Evolutionary conservation across 495 filamentous ascomycete species (phyloP).

Genomic region (Poronia punctata): DNA sequence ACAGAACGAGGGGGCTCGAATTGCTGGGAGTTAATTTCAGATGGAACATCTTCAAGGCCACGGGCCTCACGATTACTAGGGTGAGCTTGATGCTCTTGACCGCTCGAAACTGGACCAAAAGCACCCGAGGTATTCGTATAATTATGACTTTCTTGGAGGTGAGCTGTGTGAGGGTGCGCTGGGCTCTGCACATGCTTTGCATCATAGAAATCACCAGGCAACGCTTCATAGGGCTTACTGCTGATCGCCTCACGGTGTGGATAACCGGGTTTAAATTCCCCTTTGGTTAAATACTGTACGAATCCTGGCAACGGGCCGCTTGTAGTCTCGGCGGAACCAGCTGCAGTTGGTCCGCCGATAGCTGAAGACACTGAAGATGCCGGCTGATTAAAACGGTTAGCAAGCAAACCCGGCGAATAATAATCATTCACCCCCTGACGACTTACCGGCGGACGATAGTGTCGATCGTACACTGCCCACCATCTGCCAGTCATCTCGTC

Average conservation of each 20-base stretch:
- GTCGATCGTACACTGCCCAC: slow-evolving; percentile 89
- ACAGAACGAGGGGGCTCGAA: slow-evolving; percentile 15
- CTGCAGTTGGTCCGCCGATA: no score
- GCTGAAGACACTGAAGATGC: neutral
- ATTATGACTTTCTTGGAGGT: slow-evolving; percentile 13
- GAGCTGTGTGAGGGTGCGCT: slow-evolving; percentile 8
- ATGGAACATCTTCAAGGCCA: slow-evolving; percentile 11
- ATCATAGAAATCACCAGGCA: slow-evolving; percentile 10
- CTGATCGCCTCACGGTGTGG: slow-evolving; percentile 21
- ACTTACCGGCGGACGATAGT: slow-evolving; percentile 58
- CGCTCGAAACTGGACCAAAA: no score
- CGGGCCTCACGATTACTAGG: slow-evolving; percentile 10
- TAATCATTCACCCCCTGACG: no score
- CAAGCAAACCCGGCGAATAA: no score
- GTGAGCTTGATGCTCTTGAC: slow-evolving; percentile 8
- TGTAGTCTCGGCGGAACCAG: slow-evolving; percentile 2
- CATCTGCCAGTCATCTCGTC: slow-evolving; percentile 74
- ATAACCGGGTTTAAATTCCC: slow-evolving; percentile 44
- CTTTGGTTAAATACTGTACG: slow-evolving; percentile 46
- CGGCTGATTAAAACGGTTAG: no score
- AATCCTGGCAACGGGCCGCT: slow-evolving; percentile 24
- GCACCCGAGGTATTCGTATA: slow-evolving; percentile 8
- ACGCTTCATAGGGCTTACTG: slow-evolving; percentile 19
- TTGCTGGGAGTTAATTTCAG: slow-evolving; percentile 18
- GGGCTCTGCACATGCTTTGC: slow-evolving; percentile 18